Evolutionary conservation across 2,329 filamentous ascomycete genomes (phyloP), one percentile per base, ranked within the genome.

Genomic region (Aspergillus sp.): DNA sequence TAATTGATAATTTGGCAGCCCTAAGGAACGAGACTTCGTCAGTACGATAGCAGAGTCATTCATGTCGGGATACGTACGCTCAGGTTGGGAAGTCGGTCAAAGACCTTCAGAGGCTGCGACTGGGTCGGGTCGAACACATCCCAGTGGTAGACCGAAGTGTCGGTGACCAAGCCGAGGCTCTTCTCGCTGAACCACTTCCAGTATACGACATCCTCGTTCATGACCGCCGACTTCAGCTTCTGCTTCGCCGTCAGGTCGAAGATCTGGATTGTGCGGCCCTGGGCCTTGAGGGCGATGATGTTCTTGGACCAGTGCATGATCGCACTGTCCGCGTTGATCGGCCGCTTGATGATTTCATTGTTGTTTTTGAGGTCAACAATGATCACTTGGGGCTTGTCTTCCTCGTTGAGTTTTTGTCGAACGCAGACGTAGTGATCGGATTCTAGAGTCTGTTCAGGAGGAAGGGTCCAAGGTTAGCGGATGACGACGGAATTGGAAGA

Each of bases 1-100:
- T 99, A 99, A 79, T 97, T 99, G 84, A 99, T 99, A 75, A 99
- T 99, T 84, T 99, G 94, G 76, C 91, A 95, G 61, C 88, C 88
- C 90, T 95, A 21, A 65, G 50, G 32, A 21, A 55, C 16, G 25
- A 54, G 50, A 45, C 5, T 49, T 16, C 42, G 46, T 57, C 31
- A 58, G 49, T 25, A 29, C 21, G n/a, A 21, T 29, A 32, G 16
- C 20, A 40, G 13, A 21, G 6, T 16, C 9, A 16, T 13, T 5
- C 40, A 1, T 7, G 31, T 19, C n/a, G 14, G 19, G 17, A 3
- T 36, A 79, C 88, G 63, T 81, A 94, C 91, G 64, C 82, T 84
- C 52, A 99, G 84, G 71, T 96, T 97, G 62, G 88, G 82, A 69
- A 97, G 94, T 67, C 94, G 88, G 72, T 97, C 93, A 71, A 97